Percentiles rank a stretch among this genome's conserved stretches.
These are phyloP conservation scores for Aureobasidium sp. DNA, from an alignment of 2,329 filamentous ascomycete species.

Conservation along the genomic window DNA sequence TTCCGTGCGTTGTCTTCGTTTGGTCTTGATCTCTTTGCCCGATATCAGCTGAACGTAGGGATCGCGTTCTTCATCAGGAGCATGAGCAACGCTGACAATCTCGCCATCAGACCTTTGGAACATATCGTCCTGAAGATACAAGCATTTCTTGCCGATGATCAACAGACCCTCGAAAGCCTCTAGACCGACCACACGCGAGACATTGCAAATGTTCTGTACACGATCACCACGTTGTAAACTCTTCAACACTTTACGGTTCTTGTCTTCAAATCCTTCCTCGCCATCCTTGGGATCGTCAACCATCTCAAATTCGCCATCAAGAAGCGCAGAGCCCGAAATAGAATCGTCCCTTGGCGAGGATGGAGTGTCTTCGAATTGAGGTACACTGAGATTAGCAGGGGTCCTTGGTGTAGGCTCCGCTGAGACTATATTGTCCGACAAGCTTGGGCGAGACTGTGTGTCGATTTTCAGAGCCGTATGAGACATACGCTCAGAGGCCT, in stretches of 20 bases:
- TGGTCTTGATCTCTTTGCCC: slow-evolving; percentile 58
- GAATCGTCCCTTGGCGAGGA: slow-evolving; percentile 34
- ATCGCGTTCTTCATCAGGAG: slow-evolving; percentile 83
- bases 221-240: slow-evolving; percentile 83
- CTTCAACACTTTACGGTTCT: slow-evolving; percentile 95
- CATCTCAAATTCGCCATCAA: slow-evolving; percentile 92
- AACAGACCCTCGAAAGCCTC: slow-evolving; percentile 91
- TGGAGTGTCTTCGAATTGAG: slow-evolving; percentile 19
- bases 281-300: slow-evolving; percentile 87
- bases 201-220: slow-evolving; percentile 89
- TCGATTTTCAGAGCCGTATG: slow-evolving; percentile 26
- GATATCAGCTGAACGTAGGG: slow-evolving; percentile 93
- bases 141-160: slow-evolving; percentile 80
- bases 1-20: slow-evolving; percentile 35
- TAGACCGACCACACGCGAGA: slow-evolving; percentile 86
- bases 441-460: slow-evolving; percentile 20
- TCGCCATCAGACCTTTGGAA: slow-evolving; percentile 93
- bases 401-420: slow-evolving; percentile 12
- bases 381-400: neutral
- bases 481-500: slow-evolving; percentile 44
- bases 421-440: slow-evolving; percentile 20
- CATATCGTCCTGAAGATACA: slow-evolving; percentile 94
- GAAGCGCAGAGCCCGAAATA: slow-evolving; percentile 31
- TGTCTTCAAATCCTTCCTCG: slow-evolving; percentile 85
- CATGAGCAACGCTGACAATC: slow-evolving; percentile 94